Base-by-base conservation (phyloP, 345 rosid species). In the Brassica cretica region DNA sequence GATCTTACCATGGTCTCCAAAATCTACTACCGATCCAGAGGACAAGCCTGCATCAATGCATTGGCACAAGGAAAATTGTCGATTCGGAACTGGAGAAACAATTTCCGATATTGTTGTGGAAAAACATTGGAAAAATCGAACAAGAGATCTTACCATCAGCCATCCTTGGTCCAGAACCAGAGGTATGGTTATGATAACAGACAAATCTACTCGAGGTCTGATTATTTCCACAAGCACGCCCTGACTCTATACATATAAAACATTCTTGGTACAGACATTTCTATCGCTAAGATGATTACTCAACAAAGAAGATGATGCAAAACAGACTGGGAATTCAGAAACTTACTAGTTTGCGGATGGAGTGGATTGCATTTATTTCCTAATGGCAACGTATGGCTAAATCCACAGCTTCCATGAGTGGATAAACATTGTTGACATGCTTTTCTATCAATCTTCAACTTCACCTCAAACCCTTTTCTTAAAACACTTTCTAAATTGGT, bases 381-480 rank as follows among this genome's bases (percentile, higher is more conserved):
- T 24, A 60, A 24, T 24, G 64, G 0, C 64, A 60, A 60, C 8
- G 64, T 60, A 24, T 60, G 15, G 64, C 24, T 10, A 21, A 60
- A 60, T n/a, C 33, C 64, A 60, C 64, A 24, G 5, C 29, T 58
- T 19, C 62, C 62, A 19, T 58, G 12, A 19, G 62, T 11, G n/a
- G 63, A 59, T 21, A 21, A 59, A 59, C 63, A 59, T 1, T 21
- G 0, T 59, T 59, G 30, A 59, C 30, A 59, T 0, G 63, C n/a
- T 59, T 9, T 59, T 29, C 12, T 4, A 21, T 21, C 63, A 25
- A 58, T 58, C 30, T 21, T 9, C 30, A 59, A 21, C 30, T 59
- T 59, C 63, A 59, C 63, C 63, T 59, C 63, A 21, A 59, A 59
- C 14, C 63, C 30, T 59, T 59, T 59, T 1, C 30, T 59, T 59